A percentile compares a stretch with the other conserved stretches of the same genome.
These are phyloP conservation scores for Angomonas desouzai DNA, from an alignment of 208 protist species.

Conservation along the genomic window DNA sequence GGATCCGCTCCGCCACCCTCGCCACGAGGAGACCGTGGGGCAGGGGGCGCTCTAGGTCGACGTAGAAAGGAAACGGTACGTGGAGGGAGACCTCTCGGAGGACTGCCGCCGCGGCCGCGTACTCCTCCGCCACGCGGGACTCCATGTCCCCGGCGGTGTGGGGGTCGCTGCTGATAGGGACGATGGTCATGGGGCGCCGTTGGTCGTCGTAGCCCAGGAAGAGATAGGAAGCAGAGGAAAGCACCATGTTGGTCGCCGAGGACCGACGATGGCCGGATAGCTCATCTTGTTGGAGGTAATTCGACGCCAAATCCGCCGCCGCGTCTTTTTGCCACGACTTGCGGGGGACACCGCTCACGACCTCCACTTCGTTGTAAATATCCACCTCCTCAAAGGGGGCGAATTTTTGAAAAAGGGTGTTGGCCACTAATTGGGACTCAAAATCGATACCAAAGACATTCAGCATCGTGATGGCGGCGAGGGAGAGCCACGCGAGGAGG, in stretches of 20 bases:
- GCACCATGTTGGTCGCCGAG: conserved; percentile 46
- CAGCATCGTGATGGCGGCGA: conserved; percentile 56
- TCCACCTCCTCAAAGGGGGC: conserved; percentile 64
- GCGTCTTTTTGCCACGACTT: conserved; percentile 37
- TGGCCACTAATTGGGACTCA: conserved; percentile 83
- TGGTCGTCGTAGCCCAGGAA: conserved; percentile 70
- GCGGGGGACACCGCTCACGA: neutral
- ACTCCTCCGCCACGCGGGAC: conserved; percentile 47
- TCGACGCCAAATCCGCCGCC: conserved; percentile 41
- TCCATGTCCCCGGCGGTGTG: conserved; percentile 11
- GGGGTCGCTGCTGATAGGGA: conserved; percentile 45
- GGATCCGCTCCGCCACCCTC: conserved; percentile 75
- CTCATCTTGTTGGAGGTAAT: conserved; percentile 61
- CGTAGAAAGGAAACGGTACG: conserved; percentile 75
- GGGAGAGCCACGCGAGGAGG: conserved; percentile 62
- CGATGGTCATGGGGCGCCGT: conserved; percentile 70
- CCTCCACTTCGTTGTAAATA: conserved; percentile 15
- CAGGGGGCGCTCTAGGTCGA: conserved; percentile 67
- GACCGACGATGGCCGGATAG: conserved; percentile 25
- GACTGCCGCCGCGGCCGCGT: conserved; percentile 43
- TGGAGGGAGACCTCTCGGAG: conserved; percentile 61
- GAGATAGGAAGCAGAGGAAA: conserved; percentile 76
- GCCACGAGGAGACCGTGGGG: conserved; percentile 55
- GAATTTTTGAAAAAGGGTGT: conserved; percentile 75
- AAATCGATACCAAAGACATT: conserved; percentile 82